phyloP scores from a whole-genome alignment of 345 rosid species.

The Hibiscus tridactylites region DNA sequence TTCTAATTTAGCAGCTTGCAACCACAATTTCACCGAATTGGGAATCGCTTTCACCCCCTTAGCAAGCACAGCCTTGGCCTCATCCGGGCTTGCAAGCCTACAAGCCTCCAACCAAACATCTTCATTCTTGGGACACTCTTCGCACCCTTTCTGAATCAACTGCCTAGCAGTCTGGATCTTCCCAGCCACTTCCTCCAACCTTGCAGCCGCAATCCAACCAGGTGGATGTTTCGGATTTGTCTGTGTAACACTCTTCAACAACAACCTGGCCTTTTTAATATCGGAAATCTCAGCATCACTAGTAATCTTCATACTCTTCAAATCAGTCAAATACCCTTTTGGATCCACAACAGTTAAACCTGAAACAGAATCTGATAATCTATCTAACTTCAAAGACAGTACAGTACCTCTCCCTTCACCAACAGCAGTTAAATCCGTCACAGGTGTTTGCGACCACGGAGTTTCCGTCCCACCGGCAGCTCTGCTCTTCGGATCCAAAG shows the following conservation, averaged over 20 bases:
- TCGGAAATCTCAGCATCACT: constrained; percentile 93
- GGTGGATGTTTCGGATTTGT: constrained; percentile 89
- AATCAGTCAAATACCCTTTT: constrained; percentile 79
- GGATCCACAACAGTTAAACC: constrained; percentile 94
- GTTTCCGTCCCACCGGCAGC: constrained; percentile 79
- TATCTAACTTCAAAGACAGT: constrained; percentile 77
- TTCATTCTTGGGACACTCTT: constrained; percentile 84
- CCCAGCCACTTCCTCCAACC: constrained; percentile 96
- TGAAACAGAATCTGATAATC: constrained; percentile 75
- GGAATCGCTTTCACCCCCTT: constrained; percentile 77
- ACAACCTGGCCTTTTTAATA: constrained; percentile 83
- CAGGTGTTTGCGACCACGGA: constrained; percentile 82
- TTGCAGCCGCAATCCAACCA: constrained; percentile 95
- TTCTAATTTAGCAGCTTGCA: constrained; percentile 84
- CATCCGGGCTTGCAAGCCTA: constrained; percentile 74
- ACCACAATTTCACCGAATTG: constrained; percentile 80
- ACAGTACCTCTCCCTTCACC: constrained; percentile 98
- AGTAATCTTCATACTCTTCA: constrained; percentile 91
- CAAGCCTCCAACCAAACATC: constrained; percentile 97
- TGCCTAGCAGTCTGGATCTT: constrained; percentile 75
- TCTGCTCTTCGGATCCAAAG: constrained; percentile 83
- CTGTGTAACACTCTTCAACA: constrained; percentile 79
- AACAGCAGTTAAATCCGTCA: constrained; percentile 84
- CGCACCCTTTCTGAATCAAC: constrained; percentile 78
- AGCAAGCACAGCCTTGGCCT: constrained; percentile 87